Evolutionary conservation across 2,329 filamentous ascomycete genomes (phyloP).

Genomic region (Diplocarpon rosae): DNA sequence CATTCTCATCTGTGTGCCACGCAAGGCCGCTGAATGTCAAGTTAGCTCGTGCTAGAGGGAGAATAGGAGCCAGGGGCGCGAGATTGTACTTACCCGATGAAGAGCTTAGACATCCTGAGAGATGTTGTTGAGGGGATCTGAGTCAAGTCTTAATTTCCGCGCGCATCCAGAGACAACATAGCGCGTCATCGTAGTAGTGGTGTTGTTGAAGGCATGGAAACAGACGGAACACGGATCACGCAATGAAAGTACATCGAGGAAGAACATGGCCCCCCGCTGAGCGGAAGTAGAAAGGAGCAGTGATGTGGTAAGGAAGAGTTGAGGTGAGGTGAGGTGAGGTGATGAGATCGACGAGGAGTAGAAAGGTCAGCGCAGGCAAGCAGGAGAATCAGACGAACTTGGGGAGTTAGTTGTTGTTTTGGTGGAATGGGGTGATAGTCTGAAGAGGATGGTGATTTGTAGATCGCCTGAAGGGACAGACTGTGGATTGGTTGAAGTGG

Average conservation of each 20-base stretch:
- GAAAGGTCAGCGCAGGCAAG: constrained; percentile 25
- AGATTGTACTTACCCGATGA: constrained; percentile 64
- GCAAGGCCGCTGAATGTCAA: constrained; percentile 65
- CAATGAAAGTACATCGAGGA: constrained; percentile 29
- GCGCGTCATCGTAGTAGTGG: constrained; percentile 24
- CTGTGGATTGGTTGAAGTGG: constrained; percentile 14
- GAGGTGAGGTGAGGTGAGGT: constrained; percentile 4
- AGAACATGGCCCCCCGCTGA: constrained; percentile 25
- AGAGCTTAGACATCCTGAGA: constrained; percentile 76
- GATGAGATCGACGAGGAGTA: constrained; percentile 16
- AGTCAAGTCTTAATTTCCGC: constrained; percentile 30
- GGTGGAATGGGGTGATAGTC: constrained; percentile 5
- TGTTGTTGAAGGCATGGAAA: constrained; percentile 24
- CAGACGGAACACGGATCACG: constrained; percentile 24
- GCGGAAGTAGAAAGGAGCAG: constrained; percentile 23
- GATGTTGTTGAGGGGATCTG: constrained; percentile 25
- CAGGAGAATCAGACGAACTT: constrained; percentile 29
- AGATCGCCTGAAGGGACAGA: constrained; percentile 27
- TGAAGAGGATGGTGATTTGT: constrained; percentile 13
- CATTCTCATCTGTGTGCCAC: constrained; percentile 92
- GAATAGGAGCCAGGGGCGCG: constrained; percentile 4
- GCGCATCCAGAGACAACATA: constrained; percentile 27
- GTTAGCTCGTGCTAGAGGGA: constrained; percentile 9
- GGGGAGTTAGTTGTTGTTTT: constrained; percentile 2
- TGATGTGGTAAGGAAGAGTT: constrained; percentile 17